Percentiles rank a stretch among this genome's conserved stretches.
Evolutionary conservation across 208 protist species (phyloP).

Genomic region (Acanthamoeba sp.): DNA sequence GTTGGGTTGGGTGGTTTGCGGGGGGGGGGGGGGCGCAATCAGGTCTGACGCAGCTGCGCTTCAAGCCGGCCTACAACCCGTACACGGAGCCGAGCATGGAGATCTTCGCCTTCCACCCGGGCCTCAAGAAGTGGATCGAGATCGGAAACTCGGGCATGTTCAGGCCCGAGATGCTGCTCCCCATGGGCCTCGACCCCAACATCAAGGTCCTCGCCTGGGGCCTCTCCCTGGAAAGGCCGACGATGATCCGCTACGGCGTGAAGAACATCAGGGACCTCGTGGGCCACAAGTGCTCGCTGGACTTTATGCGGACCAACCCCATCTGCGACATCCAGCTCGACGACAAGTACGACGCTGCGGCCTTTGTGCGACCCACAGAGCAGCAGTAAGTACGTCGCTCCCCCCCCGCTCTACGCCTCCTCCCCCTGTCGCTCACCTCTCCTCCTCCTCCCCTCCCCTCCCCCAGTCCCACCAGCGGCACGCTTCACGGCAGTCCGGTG

Average conservation of each 20-base stretch:
- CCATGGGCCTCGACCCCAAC: slow-evolving; percentile 98
- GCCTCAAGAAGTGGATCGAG: slow-evolving; percentile 97
- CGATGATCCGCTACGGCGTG: slow-evolving; percentile 99
- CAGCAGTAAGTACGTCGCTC: neutral
- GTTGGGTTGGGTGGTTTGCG: neutral
- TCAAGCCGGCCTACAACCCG: slow-evolving; percentile 99
- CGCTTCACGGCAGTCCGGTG: too few species aligned
- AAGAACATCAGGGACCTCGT: slow-evolving; percentile 99
- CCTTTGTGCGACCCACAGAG: neutral
- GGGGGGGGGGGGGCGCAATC: too few species aligned
- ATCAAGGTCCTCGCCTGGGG: slow-evolving; percentile 99
- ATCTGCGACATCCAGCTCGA: slow-evolving; percentile 81
- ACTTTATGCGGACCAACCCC: slow-evolving; percentile 84
- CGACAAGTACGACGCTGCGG: slow-evolving; percentile 1
- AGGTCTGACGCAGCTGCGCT: slow-evolving; percentile 96
- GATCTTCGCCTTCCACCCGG: slow-evolving; percentile 98
- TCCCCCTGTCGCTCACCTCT: neutral
- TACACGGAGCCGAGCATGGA: slow-evolving; percentile 99
- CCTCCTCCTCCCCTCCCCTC: neutral
- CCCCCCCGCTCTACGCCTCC: neutral
- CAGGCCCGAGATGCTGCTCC: slow-evolving; percentile 97
- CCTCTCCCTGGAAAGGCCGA: slow-evolving; percentile 98
- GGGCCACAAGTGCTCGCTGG: slow-evolving; percentile 93
- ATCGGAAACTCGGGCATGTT: slow-evolving; percentile 99
- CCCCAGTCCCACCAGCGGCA: too few species aligned